Evolutionary conservation across 2,329 filamentous ascomycete genomes (phyloP).

Genomic region (Colletotrichum sp.): DNA sequence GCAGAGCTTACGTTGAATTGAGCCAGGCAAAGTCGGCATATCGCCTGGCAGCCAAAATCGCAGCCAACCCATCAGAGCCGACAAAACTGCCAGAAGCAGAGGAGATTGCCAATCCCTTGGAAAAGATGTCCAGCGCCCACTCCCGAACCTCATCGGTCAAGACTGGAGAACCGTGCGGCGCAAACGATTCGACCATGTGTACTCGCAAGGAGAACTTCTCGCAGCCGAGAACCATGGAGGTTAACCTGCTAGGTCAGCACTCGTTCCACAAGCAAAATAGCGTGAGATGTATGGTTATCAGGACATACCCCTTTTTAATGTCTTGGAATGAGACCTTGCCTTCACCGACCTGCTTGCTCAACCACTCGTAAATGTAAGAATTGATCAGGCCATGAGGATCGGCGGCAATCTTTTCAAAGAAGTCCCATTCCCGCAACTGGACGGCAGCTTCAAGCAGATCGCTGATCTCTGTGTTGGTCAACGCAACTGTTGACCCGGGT

Average conservation of each 20-base stretch:
- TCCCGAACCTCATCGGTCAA: neutral
- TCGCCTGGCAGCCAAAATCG: neutral
- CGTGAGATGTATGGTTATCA: neutral
- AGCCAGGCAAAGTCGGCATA: constrained; percentile 7
- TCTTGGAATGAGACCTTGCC: neutral
- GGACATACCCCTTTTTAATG: neutral
- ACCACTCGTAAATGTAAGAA: neutral
- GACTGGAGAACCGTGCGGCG: neutral
- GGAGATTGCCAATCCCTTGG: neutral
- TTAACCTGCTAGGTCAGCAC: neutral
- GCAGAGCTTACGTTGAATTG: neutral
- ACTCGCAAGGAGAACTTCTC: neutral
- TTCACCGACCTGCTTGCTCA: neutral
- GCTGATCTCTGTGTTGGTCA: neutral
- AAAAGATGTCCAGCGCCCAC: neutral
- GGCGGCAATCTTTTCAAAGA: neutral
- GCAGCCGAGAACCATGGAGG: neutral
- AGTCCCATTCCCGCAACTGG: neutral
- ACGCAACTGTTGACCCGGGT: neutral
- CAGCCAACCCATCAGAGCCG: neutral
- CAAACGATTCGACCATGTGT: neutral
- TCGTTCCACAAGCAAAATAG: neutral
- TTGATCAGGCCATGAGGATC: neutral
- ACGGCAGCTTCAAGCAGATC: neutral
- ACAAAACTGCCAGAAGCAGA: neutral